A percentile compares a stretch with the other conserved stretches of the same genome.
These are phyloP conservation scores for Angophora floribunda DNA, from an alignment of 345 rosid species.

Conservation along the genomic window DNA sequence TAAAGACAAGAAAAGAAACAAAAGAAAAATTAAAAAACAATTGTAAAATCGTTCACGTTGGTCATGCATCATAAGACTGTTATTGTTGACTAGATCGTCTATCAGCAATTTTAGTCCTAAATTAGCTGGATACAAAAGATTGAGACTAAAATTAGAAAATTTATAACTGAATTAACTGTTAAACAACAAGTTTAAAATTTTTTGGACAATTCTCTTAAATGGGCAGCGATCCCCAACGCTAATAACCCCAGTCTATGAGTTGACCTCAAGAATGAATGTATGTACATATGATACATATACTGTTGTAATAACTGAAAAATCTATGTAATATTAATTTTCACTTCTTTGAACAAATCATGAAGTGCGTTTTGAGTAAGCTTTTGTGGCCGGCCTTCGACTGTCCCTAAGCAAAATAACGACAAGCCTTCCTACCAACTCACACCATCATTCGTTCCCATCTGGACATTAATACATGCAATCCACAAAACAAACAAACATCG, in stretches of 20 bases:
- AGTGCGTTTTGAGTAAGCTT: not conserved
- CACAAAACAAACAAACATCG: not conserved
- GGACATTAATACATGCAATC: not conserved
- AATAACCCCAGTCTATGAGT: not conserved
- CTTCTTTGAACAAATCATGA: not conserved
- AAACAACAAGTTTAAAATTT: not conserved
- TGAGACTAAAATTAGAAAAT: not conserved
- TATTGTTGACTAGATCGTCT: accelerated
- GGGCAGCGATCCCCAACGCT: not conserved
- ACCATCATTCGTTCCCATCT: not conserved
- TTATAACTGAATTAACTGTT: accelerated
- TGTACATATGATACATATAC: not conserved
- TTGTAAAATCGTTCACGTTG: not conserved
- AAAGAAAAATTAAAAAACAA: too few species aligned
- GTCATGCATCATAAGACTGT: not conserved
- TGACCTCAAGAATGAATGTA: not conserved
- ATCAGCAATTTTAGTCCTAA: accelerated
- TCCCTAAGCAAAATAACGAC: not conserved
- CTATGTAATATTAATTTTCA: not conserved
- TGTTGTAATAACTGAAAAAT: too few species aligned
- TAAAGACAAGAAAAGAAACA: not conserved
- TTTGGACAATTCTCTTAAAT: accelerated
- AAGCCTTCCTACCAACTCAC: not conserved
- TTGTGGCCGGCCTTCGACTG: not conserved
- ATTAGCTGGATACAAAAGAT: not conserved